Base-by-base conservation (phyloP, 345 rosid genomes). In the Hypericum perforatum region DNA sequence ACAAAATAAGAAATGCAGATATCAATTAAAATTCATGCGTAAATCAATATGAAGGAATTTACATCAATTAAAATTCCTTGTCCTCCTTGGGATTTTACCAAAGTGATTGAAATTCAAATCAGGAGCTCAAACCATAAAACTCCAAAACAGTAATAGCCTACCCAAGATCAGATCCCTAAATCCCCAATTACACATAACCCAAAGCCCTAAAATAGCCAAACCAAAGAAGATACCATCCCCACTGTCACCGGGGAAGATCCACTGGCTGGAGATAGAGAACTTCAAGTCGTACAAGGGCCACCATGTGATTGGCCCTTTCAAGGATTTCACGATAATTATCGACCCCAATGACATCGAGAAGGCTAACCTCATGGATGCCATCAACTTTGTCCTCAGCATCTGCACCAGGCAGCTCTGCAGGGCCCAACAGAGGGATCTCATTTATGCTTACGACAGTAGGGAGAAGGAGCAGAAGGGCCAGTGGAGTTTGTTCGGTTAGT, bases 311-410 rank as follows among this genome's bases (percentile, higher is more conserved):
- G 98, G 98, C 12, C 98, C 98, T 0, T 92, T 92, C 83, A 79
- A 70, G 59, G 96, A 92, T 71, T 92, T 92, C 79, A 92, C 98
- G 0, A 96, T 96, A 16, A 88, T 92, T 3, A 88, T 92, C 41
- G 98, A 96, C 37, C 98, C 98, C 32, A 92, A 92, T 69, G 98
- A 96, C 5, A 78, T 96, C 5, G 98, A 96, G 8, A 92, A 92
- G 66, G 88, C 96, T 13, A 92, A 92, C 68, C 80, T 92, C 43
- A 92, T 92, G 98, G 98, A 92, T 63, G 98, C 98, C 2, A 92
- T 92, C 39, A 92, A 96, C 73, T 92, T 92, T 69, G 96, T 92
- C 12, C 90, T 92, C 8, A 96, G 98, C 1, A 94, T 92, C 59
- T 95, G 98, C 7, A 74, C 96, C 0, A 96, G 90, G 12, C 98